Evolutionary conservation across 2,329 filamentous ascomycete genomes (phyloP).

Genomic region (Raffaelea deltoideospora): DNA sequence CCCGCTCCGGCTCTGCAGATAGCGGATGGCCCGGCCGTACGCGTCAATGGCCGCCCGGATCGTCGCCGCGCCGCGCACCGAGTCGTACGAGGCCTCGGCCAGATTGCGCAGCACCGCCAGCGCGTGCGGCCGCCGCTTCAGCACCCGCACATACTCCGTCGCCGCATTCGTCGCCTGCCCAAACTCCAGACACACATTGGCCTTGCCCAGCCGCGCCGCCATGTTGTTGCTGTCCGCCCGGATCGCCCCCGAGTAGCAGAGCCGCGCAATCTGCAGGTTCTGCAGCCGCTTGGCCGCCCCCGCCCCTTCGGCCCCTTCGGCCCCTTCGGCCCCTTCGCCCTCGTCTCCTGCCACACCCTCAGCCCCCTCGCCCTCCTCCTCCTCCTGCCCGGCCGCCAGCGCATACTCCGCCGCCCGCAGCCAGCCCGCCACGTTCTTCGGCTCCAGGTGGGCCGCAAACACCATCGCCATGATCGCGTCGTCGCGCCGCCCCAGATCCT

Average conservation of each 20-base stretch:
- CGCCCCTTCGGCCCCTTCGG: slow-evolving; percentile 16
- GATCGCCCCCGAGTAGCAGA: slow-evolving; percentile 45
- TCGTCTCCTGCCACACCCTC: slow-evolving; percentile 22
- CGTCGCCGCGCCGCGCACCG: slow-evolving; percentile 25
- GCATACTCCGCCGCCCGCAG: slow-evolving; percentile 42
- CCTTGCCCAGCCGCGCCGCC: slow-evolving; percentile 44
- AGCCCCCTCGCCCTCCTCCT: slow-evolving; percentile 22
- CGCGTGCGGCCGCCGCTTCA: slow-evolving; percentile 37
- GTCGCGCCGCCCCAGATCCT: slow-evolving; percentile 41
- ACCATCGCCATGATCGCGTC: slow-evolving; percentile 45
- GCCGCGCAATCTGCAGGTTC: slow-evolving; percentile 37
- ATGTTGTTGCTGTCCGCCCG: slow-evolving; percentile 40
- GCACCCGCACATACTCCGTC: slow-evolving; percentile 38
- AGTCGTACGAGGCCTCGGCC: slow-evolving; percentile 41
- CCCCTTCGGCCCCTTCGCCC: slow-evolving; percentile 19
- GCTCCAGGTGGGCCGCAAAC: slow-evolving; percentile 46
- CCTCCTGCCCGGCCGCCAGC: slow-evolving; percentile 29
- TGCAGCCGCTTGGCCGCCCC: slow-evolving; percentile 14
- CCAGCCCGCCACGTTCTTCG: slow-evolving; percentile 45
- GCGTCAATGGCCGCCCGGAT: slow-evolving; percentile 28
- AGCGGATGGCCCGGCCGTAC: slow-evolving; percentile 31
- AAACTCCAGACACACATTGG: slow-evolving; percentile 39
- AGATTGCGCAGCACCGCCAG: slow-evolving; percentile 38
- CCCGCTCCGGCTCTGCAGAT: slow-evolving; percentile 16
- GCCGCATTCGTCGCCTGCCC: slow-evolving; percentile 39